Conservation (phyloP, 495 filamentous ascomycete genomes). For the Neurospora sp. region DNA sequence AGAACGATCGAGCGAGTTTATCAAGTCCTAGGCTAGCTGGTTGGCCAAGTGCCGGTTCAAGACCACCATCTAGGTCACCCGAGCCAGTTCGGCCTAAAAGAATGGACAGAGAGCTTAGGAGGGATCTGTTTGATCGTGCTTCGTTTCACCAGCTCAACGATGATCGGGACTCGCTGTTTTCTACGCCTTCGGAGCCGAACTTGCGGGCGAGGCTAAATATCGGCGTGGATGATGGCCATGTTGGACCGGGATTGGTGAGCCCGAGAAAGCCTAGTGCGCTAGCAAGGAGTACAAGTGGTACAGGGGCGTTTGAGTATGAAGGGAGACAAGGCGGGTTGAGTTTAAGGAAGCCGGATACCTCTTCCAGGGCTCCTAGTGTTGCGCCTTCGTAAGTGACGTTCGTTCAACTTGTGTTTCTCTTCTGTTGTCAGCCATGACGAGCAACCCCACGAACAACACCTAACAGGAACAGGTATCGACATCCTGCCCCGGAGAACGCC, state of each 20-base stretch:
- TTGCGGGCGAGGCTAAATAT: not conserved
- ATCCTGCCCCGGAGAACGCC: not conserved
- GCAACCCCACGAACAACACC: slow-evolving; percentile 2
- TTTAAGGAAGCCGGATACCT: not conserved
- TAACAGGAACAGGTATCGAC: not conserved
- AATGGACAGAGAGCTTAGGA: not conserved
- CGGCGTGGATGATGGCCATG: not conserved
- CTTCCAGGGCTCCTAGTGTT: not conserved
- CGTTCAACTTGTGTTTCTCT: not conserved
- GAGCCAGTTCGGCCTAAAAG: not conserved
- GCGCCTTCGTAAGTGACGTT: slow-evolving; percentile 7
- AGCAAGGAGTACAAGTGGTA: not conserved
- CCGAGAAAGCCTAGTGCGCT: not conserved
- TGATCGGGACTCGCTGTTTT: not conserved
- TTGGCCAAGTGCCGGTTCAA: slow-evolving; percentile 2
- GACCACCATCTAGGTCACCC: not conserved
- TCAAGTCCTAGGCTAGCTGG: slow-evolving; percentile 2
- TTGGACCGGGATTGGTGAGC: not conserved
- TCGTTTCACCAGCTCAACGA: not conserved
- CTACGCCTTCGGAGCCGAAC: not conserved
- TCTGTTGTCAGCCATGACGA: not conserved
- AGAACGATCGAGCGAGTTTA: slow-evolving; percentile 7
- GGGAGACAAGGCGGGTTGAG: not conserved
- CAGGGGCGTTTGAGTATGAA: not conserved
- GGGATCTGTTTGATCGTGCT: not conserved